These are phyloP conservation scores for Scutellaria barbata DNA, from an alignment of 257 asterid species.

Conservation along the genomic window DNA sequence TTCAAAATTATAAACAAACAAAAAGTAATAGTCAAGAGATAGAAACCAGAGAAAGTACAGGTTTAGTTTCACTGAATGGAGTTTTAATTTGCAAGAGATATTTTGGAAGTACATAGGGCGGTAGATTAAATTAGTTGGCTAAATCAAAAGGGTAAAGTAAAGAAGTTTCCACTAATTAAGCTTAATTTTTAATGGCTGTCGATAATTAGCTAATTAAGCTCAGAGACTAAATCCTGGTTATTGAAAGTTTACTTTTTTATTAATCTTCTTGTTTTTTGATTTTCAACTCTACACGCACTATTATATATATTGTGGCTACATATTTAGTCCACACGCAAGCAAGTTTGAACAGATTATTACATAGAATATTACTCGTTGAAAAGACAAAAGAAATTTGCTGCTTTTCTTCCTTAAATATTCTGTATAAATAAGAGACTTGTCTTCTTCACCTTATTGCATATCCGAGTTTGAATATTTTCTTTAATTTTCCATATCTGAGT, in stretches of 20 bases:
- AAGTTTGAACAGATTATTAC: constrained; percentile 11
- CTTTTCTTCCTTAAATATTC: not conserved
- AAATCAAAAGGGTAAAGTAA: constrained; percentile 42
- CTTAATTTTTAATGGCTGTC: constrained; percentile 14
- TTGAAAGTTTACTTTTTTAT: not conserved
- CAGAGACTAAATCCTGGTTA: constrained; percentile 41
- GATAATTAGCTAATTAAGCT: constrained; percentile 22
- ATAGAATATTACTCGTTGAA: not conserved
- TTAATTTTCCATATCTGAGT: not conserved
- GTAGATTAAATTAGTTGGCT: constrained; percentile 40
- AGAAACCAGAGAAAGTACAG: too few species aligned
- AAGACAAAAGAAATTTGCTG: not conserved
- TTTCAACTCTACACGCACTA: not conserved
- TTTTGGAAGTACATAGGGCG: too few species aligned
- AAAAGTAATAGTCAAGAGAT: too few species aligned
- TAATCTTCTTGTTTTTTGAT: not conserved
- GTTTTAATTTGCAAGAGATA: too few species aligned
- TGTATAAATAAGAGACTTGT: constrained; percentile 38
- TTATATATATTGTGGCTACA: not conserved
- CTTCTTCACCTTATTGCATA: constrained; percentile 27
- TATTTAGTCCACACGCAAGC: constrained; percentile 6
- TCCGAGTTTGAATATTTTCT: not conserved
- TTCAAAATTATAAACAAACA: too few species aligned
- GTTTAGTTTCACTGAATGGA: too few species aligned
- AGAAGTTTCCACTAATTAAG: constrained; percentile 39